Evolutionary conservation across 345 rosid species (phyloP).

Genomic region (Eucalyptus cladocalyx): DNA sequence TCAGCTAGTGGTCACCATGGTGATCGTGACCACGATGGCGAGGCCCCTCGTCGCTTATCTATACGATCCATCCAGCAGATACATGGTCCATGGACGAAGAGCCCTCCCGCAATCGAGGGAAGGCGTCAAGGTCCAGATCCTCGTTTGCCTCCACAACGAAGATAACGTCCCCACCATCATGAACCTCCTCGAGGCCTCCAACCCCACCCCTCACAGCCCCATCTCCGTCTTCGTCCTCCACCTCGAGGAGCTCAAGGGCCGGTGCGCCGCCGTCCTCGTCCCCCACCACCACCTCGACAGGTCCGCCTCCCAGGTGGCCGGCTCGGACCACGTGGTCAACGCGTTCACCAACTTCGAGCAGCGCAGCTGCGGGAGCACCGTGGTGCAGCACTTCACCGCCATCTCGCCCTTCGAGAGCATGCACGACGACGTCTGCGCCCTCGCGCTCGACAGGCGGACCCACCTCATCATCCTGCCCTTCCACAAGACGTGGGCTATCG

Average conservation of each 20-base stretch:
- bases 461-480: constrained; percentile 47
- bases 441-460: constrained; percentile 49
- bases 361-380: background rate
- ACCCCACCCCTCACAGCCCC: constrained; percentile 1
- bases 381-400: constrained; percentile 32
- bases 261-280: constrained; percentile 6
- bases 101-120: constrained; percentile 1
- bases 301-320: background rate
- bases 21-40: constrained; percentile 3
- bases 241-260: constrained; percentile 15
- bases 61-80: constrained; percentile 20
- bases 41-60: background rate
- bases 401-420: constrained; percentile 48
- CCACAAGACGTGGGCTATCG: constrained; percentile 1
- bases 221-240: constrained; percentile 8
- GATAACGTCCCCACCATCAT: constrained; percentile 4
- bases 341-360: constrained; percentile 9
- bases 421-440: constrained; percentile 52
- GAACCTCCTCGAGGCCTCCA: constrained; percentile 14
- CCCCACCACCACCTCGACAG: background rate
- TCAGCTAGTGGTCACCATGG: background rate
- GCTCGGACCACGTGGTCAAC: background rate
- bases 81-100: background rate
- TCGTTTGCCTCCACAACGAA: constrained; percentile 10
- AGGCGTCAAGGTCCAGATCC: constrained; percentile 6